Conservation (phyloP, 2,329 filamentous ascomycete genomes). For the Blastomyces gilchristii region DNA sequence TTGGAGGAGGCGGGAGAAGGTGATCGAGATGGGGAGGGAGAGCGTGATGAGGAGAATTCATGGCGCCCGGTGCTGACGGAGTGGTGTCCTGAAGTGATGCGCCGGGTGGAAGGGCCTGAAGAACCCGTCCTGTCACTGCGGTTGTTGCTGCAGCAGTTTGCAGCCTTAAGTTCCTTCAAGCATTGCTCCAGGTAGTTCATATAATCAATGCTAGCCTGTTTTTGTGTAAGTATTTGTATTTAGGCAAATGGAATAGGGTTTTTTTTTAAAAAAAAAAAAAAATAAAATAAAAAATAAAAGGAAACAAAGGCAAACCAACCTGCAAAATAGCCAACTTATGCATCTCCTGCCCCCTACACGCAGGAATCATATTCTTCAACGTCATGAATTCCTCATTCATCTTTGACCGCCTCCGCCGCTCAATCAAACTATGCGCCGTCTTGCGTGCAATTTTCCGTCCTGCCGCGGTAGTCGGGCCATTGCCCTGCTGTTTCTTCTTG, state of each 20-base stretch:
- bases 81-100: slow-evolving; percentile 19
- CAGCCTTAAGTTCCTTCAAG: slow-evolving; percentile 63
- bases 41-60: slow-evolving; percentile 11
- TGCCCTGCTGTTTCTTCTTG: slow-evolving; percentile 71
- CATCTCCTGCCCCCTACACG: slow-evolving; percentile 90
- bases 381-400: slow-evolving; percentile 98
- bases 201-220: slow-evolving; percentile 88
- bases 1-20: slow-evolving; percentile 6
- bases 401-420: slow-evolving; percentile 78
- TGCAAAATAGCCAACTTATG: slow-evolving; percentile 93
- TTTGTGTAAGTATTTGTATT: not conserved
- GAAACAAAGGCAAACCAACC: slow-evolving; percentile 42
- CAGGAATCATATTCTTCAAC: slow-evolving; percentile 89
- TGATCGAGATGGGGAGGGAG: slow-evolving; percentile 8
- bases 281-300: not conserved
- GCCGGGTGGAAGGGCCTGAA: slow-evolving; percentile 24
- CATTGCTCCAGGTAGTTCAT: slow-evolving; percentile 89
- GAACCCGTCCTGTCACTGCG: slow-evolving; percentile 1
- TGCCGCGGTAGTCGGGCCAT: slow-evolving; percentile 60
- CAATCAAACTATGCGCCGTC: slow-evolving; percentile 91
- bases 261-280: too few species aligned
- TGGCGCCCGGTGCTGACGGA: slow-evolving; percentile 11
- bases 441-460: slow-evolving; percentile 93
- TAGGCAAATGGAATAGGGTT: slow-evolving; percentile 7
- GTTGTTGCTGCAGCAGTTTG: slow-evolving; percentile 18